phyloP scores from a whole-genome alignment of 169 alveolate genomes.

The Plasmodium vinckei region DNA sequence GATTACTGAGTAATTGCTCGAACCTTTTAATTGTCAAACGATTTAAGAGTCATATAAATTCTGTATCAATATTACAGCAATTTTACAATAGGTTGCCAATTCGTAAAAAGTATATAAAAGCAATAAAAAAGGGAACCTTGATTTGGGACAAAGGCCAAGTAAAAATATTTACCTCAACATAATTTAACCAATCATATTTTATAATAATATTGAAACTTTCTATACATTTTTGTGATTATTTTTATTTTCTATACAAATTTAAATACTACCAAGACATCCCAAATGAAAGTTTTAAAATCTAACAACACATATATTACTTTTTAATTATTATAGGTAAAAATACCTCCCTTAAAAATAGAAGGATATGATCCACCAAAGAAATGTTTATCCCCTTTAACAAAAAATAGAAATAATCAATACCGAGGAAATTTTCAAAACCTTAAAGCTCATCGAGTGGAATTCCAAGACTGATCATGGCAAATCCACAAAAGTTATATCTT shows the following conservation, averaged over 20 bases:
- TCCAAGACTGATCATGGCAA: constrained; percentile 23
- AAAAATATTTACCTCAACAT: not conserved
- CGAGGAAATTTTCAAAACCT: constrained; percentile 53
- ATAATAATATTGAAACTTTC: too few species aligned
- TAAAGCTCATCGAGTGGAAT: constrained; percentile 63
- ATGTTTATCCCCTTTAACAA: constrained; percentile 79
- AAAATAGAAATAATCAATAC: constrained; percentile 66
- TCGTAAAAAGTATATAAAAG: constrained; percentile 84
- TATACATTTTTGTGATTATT: too few species aligned
- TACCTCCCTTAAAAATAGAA: constrained; percentile 84
- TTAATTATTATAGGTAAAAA: constrained; percentile 77
- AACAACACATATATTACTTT: not conserved
- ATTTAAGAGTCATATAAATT: constrained; percentile 81
- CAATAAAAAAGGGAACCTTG: constrained; percentile 87
- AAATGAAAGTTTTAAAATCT: too few species aligned
- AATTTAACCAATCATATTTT: too few species aligned
- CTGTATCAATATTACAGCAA: constrained; percentile 88
- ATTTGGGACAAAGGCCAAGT: constrained; percentile 91
- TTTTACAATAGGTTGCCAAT: constrained; percentile 86
- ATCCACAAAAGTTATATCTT: not conserved
- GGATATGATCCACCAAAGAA: constrained; percentile 86
- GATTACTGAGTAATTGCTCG: constrained; percentile 4
- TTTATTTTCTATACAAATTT: too few species aligned
- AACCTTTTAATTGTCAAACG: constrained; percentile 13
- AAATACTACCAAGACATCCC: too few species aligned